Evolutionary conservation across 768 basidiomycete species (phyloP).

Genomic region (Lepiota brunneoincarnata): DNA sequence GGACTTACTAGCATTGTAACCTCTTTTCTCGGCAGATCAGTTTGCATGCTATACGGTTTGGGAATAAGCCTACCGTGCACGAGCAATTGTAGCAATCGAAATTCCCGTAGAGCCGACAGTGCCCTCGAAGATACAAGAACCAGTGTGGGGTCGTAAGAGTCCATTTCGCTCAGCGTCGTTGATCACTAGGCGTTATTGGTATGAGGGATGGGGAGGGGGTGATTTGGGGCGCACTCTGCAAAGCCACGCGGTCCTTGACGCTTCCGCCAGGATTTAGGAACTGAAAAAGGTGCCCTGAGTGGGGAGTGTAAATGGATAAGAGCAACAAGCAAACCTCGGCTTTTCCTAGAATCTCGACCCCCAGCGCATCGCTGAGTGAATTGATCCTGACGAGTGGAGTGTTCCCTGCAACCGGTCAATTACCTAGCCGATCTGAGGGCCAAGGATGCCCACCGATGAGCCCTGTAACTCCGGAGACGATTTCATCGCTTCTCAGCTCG

Average conservation of each 20-base stretch:
- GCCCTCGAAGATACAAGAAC: conserved; percentile 94
- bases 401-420: conserved; percentile 57
- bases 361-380: conserved; percentile 85
- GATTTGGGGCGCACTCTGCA: conserved; percentile 62
- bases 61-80: conserved; percentile 60
- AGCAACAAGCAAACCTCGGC: conserved; percentile 65
- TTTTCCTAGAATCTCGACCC: conserved; percentile 94
- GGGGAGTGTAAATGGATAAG: background rate
- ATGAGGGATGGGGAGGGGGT: background rate
- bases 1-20: conserved; percentile 79
- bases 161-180: conserved; percentile 88
- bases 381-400: conserved; percentile 92
- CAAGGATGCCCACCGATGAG: conserved; percentile 60
- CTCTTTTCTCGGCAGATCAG: conserved; percentile 43
- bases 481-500: conserved; percentile 71
- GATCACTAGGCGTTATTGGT: conserved; percentile 60
- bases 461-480: conserved; percentile 78
- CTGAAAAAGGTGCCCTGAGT: conserved; percentile 61
- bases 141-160: conserved; percentile 78
- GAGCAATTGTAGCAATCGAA: conserved; percentile 90
- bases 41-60: background rate
- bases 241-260: conserved; percentile 95
- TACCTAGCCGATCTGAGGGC: background rate
- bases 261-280: conserved; percentile 97
- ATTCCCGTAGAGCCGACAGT: conserved; percentile 97